Evolutionary conservation across 495 filamentous ascomycete species (phyloP).

Genomic region (Aspergillus heteromorphus): DNA sequence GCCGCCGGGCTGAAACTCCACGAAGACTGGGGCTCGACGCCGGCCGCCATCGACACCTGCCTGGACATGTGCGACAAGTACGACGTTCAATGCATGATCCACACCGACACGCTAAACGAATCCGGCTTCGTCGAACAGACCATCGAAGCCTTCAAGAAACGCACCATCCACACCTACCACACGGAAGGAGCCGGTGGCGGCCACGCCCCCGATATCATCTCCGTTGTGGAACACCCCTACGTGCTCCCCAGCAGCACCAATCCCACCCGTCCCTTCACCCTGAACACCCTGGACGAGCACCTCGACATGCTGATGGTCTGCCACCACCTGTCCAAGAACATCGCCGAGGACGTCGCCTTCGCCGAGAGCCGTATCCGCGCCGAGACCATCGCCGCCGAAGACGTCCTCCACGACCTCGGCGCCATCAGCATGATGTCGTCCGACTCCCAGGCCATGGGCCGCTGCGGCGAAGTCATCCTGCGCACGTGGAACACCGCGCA

Average conservation of each 20-base stretch:
- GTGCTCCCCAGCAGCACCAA: conserved; percentile 91
- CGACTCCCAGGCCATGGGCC: conserved; percentile 96
- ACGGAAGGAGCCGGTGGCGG: conserved; percentile 96
- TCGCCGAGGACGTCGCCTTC: conserved; percentile 94
- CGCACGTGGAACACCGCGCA: conserved; percentile 97
- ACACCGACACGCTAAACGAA: conserved; percentile 97
- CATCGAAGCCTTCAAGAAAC: conserved; percentile 77
- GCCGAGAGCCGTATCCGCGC: conserved; percentile 92
- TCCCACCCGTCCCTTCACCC: conserved; percentile 87
- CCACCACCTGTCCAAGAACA: conserved; percentile 87
- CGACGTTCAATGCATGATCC: conserved; percentile 93
- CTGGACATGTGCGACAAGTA: conserved; percentile 82
- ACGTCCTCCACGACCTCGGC: conserved; percentile 92
- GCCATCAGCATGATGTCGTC: conserved; percentile 98
- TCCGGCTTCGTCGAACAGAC: conserved; percentile 96
- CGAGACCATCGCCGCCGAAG: conserved; percentile 96
- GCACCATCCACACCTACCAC: conserved; percentile 97
- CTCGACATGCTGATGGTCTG: conserved; percentile 99
- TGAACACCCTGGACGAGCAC: conserved; percentile 94
- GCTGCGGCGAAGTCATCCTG: conserved; percentile 90
- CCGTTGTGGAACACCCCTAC: conserved; percentile 85
- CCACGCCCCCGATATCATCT: conserved; percentile 96
- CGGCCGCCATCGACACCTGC: conserved; percentile 88
- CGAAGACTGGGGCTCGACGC: conserved; percentile 95
- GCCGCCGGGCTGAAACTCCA: conserved; percentile 91